Evolutionary conservation across 306 rosid genomes (phyloP), one percentile per base, ranked within the genome.

Genomic region (Parietaria judaica): DNA sequence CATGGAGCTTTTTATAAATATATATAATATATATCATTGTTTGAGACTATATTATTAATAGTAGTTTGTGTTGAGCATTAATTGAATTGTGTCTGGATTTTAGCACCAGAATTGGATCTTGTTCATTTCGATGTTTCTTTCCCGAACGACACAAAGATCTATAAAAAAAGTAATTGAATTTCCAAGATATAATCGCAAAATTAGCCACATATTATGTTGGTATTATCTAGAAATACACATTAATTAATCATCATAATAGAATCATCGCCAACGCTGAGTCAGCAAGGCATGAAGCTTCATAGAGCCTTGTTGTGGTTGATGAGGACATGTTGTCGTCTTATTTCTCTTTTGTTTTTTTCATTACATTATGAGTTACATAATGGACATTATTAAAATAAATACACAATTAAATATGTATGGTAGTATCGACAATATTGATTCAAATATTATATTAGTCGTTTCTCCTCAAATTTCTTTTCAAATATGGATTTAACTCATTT

Each of bases 111-210:
- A 8, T 3, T 57, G 16, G 45, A 57, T 56, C 47, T 43, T 43
- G 51, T 50, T 44, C 51, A 41, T 5, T 59, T 4, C 36, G 8
- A 38, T 59, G 63, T 41, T 59, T 59, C 34, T 59, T 14, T 59
- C 36, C 36, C 14, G 12, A 60, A 41, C 51, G 37, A 60, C 36
- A 60, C 47, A 13, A 14, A 41, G 11, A 59, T 8, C 35, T 17
- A 60, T 59, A 39, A 38, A 38, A 14, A 7, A 43, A 16, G 39
- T n/a, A 7, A 23, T 38, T 41, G 6, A 59, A 34, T 44, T 60
- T 43, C 15, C 10, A 44, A 11, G 36, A 43, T 44, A 36, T 51
- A 44, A 41, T 43, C 51, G 41, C 6, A 16, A 8, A 1, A 3
- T 37, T 14, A 4, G 51, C 64, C 64, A 57, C 48, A 16, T 15